A percentile compares a stretch with the other conserved stretches of the same genome.
Conservation (phyloP, 345 rosid genomes). For the Hypericum androsaemum region DNA sequence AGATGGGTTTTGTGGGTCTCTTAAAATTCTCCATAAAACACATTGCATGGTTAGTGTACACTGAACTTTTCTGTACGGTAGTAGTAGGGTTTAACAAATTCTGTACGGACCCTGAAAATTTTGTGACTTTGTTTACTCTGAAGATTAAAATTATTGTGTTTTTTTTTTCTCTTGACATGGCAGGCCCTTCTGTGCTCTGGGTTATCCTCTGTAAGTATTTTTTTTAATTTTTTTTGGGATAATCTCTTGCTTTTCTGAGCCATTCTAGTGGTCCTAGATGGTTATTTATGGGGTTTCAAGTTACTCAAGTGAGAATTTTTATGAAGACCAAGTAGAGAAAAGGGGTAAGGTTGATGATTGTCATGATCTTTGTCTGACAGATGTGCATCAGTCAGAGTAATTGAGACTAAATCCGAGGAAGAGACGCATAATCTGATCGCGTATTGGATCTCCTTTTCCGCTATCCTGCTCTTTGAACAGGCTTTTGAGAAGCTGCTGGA, state of each 20-base stretch:
- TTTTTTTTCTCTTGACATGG: neutral
- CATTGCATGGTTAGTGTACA: conserved; percentile 23
- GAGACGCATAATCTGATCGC: conserved; percentile 21
- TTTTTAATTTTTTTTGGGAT: neutral
- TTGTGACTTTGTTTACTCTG: too few species aligned
- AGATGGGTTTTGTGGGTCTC: too few species aligned
- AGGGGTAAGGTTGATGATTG: too few species aligned
- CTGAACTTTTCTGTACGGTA: neutral
- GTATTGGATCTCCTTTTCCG: conserved; percentile 30
- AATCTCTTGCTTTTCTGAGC: neutral
- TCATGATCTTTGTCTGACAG: conserved; percentile 4
- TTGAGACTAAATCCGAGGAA: conserved; percentile 21
- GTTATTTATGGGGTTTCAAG: too few species aligned
- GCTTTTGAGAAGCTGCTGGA: conserved; percentile 17
- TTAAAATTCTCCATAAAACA: conserved; percentile 10
- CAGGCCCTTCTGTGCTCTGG: conserved; percentile 31
- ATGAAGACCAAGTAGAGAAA: too few species aligned
- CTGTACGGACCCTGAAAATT: too few species aligned
- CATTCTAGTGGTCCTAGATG: too few species aligned
- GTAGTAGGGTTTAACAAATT: too few species aligned
- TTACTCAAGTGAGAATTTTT: too few species aligned
- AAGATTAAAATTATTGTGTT: neutral
- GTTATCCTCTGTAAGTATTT: conserved; percentile 30
- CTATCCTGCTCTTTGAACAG: conserved; percentile 23
- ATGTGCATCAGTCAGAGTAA: conserved; percentile 25